Base-by-base conservation (phyloP, 208 protist species). In the Polymyxa betae region DNA sequence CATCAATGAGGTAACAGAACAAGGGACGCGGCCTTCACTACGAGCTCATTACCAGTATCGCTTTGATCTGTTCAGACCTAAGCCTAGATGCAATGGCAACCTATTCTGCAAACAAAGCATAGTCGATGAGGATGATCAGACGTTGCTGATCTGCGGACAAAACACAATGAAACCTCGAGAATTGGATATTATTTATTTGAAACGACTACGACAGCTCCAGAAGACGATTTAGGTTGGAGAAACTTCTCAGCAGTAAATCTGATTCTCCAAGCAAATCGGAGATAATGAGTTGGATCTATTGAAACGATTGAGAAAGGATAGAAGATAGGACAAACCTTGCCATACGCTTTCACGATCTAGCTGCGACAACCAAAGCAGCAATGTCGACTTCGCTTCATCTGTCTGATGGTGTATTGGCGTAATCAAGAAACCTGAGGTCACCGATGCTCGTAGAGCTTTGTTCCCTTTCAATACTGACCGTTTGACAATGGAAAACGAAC, bases 311-410 rank as follows among this genome's bases (percentile, higher is more conserved):
- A 45, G 5, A 35, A 82, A 82, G 16, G n/a, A 20, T 43, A 40
- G 16, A 35, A 35, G 72, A 12, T 82, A 43, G 72, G 72, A 82
- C 35, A 16, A 66, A 66, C 29, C 54, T 16, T 66, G 29, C 54
- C 54, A 45, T 35, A 82, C 72, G 35, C 72, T 82, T 40, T 82
- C 72, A 43, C 72, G 72, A 43, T 82, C 72, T 20, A 82, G n/a
- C 72, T 82, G 72, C 5, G 72, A 5, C 5, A 82, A 5, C 72
- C 72, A 82, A 43, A 82, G 72, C 72, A 82, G 40, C 5, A 82
- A n/a, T 20, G 72, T 82, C 16, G 72, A 82, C 35, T 12, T 43
- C 5, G 5, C 5, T 5, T 35, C 72, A 82, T 82, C 72, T 32
- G 54, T 16, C 5, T 35, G 16, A 43, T 82, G 35, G 16, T 40